Base-by-base conservation (phyloP, 2,329 filamentous ascomycete species). In the Alternaria tenuissima region DNA sequence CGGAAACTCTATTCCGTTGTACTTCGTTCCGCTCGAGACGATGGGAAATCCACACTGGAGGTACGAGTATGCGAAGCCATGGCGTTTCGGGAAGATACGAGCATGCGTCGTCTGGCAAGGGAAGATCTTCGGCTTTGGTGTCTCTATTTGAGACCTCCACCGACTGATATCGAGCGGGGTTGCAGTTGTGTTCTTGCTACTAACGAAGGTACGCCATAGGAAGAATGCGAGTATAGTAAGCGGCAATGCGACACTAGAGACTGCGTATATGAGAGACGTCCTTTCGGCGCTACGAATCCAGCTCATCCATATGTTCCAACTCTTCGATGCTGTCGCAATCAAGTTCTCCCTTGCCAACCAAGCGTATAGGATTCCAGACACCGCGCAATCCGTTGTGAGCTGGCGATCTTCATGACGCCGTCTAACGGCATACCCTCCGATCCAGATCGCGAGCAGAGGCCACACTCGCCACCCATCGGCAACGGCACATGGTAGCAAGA, bases 1-100 rank as follows among this genome's bases (percentile, higher is more conserved):
- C 2, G 64, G 57, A 24, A 70, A 14, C 26, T 64, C 65, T 16
- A 24, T 52, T 11, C 69, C 70, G 14, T 64, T 59, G 11, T 57
- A 18, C 5, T 44, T 59, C 20, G 55, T 79, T 6, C 88, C 89
- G 52, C 80, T 79, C 75, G 86, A 88, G n/a, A 85, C 85, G 24
- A 93, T 83, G 0, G 90, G 90, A 41, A 91, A 82, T 0, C 90
- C 90, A 26, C 88, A 87, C 46, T 89, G 82, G 1, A 93, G 83
- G 73, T 93, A 92, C 0, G 89, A 88, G 72, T 92, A 92, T 1
- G 81, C 81, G 70, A 94, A 93, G 0, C 84, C 84, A 72, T 93
- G 88, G 59, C 84, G 86, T 70, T 87, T 83, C 0, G 91, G 91
- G 58, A 89, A 88, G n/a, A 90, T 73, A 18, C 90, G 83, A 4